phyloP scores from a whole-genome alignment of 2,329 filamentous ascomycete genomes.

The Aspergillus candidus region DNA sequence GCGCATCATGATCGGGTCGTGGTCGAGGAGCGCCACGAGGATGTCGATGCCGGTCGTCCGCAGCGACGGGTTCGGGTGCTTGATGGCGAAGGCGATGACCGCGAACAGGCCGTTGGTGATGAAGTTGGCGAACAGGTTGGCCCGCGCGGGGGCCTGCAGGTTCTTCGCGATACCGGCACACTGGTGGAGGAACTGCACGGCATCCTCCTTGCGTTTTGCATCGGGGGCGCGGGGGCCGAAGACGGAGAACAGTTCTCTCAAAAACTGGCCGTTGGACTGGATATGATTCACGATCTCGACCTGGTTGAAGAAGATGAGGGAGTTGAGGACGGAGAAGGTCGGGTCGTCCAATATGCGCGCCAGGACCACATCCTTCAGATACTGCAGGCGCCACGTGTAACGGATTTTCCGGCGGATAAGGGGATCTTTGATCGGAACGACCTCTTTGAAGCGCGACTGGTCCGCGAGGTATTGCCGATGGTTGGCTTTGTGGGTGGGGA shows the following conservation, averaged over 20 bases:
- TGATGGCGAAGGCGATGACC: slow-evolving; percentile 87
- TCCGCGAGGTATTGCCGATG: slow-evolving; percentile 89
- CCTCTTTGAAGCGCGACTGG: slow-evolving; percentile 88
- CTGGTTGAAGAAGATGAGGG: slow-evolving; percentile 97
- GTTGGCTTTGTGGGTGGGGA: slow-evolving; percentile 94
- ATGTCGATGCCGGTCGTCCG: slow-evolving; percentile 92
- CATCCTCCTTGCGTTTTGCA: slow-evolving; percentile 77
- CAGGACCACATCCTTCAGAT: slow-evolving; percentile 96
- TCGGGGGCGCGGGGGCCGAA: slow-evolving; percentile 63
- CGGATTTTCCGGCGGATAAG: slow-evolving; percentile 85
- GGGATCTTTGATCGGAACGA: slow-evolving; percentile 82
- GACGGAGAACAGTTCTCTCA: slow-evolving; percentile 81
- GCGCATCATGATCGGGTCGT: slow-evolving; percentile 90
- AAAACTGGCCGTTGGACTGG: slow-evolving; percentile 70
- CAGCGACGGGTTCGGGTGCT: slow-evolving; percentile 75
- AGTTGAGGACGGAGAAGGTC: slow-evolving; percentile 95
- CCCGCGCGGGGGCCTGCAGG: slow-evolving; percentile 74
- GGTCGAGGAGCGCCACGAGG: slow-evolving; percentile 87
- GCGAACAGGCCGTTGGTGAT: slow-evolving; percentile 78
- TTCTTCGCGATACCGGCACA: slow-evolving; percentile 94
- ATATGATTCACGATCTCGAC: slow-evolving; percentile 95
- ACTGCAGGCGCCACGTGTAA: slow-evolving; percentile 90
- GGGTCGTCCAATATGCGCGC: slow-evolving; percentile 95
- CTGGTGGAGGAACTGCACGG: slow-evolving; percentile 92
- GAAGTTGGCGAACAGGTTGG: slow-evolving; percentile 83